Percentiles rank a stretch among this genome's conserved stretches.
These are phyloP conservation scores for Solanum paucissectum DNA, from an alignment of 257 asterid species.

Conservation along the genomic window DNA sequence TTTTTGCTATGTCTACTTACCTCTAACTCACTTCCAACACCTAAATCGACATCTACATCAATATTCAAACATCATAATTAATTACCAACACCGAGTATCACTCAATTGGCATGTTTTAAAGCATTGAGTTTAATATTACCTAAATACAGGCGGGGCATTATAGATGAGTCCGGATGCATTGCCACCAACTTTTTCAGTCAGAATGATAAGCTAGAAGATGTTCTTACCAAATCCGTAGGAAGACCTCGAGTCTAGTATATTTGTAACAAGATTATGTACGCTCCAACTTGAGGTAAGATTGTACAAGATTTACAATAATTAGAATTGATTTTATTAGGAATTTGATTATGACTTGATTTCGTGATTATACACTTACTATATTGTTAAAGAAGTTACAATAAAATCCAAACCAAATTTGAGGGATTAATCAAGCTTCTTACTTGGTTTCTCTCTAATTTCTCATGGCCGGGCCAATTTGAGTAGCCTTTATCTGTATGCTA, in stretches of 20 bases:
- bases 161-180: not conserved
- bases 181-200: not conserved
- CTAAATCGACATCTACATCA: not conserved
- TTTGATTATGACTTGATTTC: not conserved
- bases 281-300: not conserved
- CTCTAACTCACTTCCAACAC: not conserved
- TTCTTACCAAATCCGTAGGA: not conserved
- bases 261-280: not conserved
- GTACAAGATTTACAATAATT: not conserved
- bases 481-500: not conserved
- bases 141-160: not conserved
- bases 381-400: not conserved
- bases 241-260: not conserved
- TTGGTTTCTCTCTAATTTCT: not conserved
- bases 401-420: not conserved
- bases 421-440: not conserved
- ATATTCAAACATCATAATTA: not conserved
- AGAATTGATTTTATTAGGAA: not conserved
- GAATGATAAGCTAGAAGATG: not conserved
- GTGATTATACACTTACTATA: not conserved
- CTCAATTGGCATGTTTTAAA: not conserved
- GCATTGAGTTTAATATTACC: not conserved
- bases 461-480: not conserved
- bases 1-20: not conserved
- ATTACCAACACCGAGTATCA: not conserved